A percentile compares a stretch with the other conserved stretches of the same genome.
These are phyloP conservation scores for Penicillium bialowiezense DNA, from an alignment of 495 filamentous ascomycete species.

Conservation along the genomic window DNA sequence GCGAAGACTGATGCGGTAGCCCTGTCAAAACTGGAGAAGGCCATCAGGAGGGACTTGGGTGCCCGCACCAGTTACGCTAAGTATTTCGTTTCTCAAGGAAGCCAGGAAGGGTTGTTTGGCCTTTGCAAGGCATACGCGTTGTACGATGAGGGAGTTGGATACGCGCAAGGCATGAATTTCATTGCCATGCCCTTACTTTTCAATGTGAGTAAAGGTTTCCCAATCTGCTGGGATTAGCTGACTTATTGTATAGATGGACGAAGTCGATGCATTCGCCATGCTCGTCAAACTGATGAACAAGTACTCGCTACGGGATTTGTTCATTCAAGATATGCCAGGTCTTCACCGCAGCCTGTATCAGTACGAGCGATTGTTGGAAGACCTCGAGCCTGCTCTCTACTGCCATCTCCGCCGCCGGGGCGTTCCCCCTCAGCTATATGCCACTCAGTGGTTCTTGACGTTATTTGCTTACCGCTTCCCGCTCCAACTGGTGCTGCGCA, in stretches of 20 bases:
- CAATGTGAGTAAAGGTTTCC: conserved; percentile 62
- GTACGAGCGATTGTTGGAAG: conserved; percentile 92
- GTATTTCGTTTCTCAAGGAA: conserved; percentile 79
- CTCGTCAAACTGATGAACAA: conserved; percentile 95
- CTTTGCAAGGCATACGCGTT: conserved; percentile 97
- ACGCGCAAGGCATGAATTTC: conserved; percentile 99
- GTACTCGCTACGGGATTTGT: conserved; percentile 89
- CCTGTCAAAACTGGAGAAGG: conserved; percentile 82
- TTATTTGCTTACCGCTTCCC: conserved; percentile 99
- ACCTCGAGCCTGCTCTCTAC: conserved; percentile 89
- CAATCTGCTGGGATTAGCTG: neutral
- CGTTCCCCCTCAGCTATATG: conserved; percentile 89
- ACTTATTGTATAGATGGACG: conserved; percentile 70
- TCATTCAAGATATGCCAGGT: conserved; percentile 94
- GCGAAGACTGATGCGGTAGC: conserved; percentile 70
- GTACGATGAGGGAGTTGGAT: conserved; percentile 91
- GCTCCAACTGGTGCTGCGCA: conserved; percentile 89
- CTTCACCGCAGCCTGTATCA: conserved; percentile 91
- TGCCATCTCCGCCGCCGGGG: conserved; percentile 88
- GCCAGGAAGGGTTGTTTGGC: conserved; percentile 92
- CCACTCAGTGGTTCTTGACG: conserved; percentile 98
- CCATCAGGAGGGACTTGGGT: conserved; percentile 85
- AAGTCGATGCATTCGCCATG: conserved; percentile 93
- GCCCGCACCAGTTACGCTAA: conserved; percentile 95
- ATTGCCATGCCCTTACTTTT: conserved; percentile 96